Evolutionary conservation across 768 basidiomycete genomes (phyloP).

Genomic region (Pulveroboletus ravenelii): DNA sequence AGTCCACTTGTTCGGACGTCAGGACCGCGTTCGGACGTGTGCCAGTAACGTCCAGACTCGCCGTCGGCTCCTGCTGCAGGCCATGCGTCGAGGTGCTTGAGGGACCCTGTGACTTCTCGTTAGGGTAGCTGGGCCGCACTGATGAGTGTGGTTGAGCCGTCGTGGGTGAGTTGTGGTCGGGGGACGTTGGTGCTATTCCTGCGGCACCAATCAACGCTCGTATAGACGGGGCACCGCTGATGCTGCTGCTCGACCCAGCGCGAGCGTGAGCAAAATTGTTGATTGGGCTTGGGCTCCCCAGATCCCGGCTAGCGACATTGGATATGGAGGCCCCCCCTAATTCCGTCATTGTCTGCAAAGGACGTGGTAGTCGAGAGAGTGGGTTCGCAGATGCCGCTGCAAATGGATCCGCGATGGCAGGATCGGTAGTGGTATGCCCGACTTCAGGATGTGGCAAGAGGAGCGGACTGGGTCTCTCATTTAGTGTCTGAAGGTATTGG

Average conservation of each 20-base stretch:
- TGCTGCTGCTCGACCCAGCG: background rate
- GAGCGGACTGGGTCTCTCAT: slow-evolving; percentile 10
- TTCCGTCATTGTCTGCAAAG: slow-evolving; percentile 9
- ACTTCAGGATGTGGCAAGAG: slow-evolving; percentile 2
- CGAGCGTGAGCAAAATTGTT: background rate
- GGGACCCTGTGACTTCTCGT: slow-evolving; percentile 11
- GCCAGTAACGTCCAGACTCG: background rate
- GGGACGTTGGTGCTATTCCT: background rate
- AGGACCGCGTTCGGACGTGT: background rate
- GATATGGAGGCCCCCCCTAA: background rate
- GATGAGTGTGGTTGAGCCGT: background rate
- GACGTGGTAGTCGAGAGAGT: background rate
- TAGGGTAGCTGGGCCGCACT: background rate
- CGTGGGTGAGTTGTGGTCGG: background rate
- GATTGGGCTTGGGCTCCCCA: background rate
- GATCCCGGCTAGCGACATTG: background rate
- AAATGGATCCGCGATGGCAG: slow-evolving; percentile 2
- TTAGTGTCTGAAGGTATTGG: background rate
- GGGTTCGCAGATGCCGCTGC: background rate
- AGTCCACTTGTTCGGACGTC: slow-evolving; percentile 24
- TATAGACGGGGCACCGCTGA: background rate
- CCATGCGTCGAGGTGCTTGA: background rate
- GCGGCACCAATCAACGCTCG: background rate
- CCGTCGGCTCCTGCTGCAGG: background rate
- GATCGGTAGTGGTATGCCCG: background rate